Evolutionary conservation across 345 rosid genomes (phyloP), one percentile per base, ranked within the genome.

Genomic region (Brassica juncea): DNA sequence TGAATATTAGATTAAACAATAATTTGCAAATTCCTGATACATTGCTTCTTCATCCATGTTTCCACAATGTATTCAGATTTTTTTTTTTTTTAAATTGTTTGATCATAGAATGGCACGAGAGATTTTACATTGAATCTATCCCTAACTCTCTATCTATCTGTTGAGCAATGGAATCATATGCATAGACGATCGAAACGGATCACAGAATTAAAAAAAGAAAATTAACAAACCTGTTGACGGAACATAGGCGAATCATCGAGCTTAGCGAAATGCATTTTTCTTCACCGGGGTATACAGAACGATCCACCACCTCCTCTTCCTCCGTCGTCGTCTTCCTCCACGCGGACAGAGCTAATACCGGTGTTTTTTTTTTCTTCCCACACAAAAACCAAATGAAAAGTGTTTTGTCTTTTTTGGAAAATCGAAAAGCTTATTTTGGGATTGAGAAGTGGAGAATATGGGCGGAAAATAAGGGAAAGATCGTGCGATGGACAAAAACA

Each of bases 181-280:
- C 32, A 21, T 59, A 66, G 47, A 72, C 37, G 72, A 52, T 52
- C 58, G 21, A 52, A 72, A 55, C 72, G 19, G 44, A 65, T 27
- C 30, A 44, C 23, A 72, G 0, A 73, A 6, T 15, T 12, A 62
- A 75, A 12, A 8, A 27, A 4, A 1, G 0, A 49, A 54, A 19
- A 16, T 7, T 5, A 16, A 55, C 9, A 30, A 71, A 91, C 94
- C 97, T 91, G 91, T 72, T 89, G 97, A 49, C 97, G 88, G 66
- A 91, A 86, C 97, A 91, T 91, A 44, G 97, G 97, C 35, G 97
- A 89, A 83, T 91, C 97, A 69, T 91, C 97, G 68, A 91, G 97
- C 81, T 85, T 88, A 4, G 91, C 10, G 87, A 91, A 91, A 70
- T 86, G 83, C 97, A 91, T 49, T 12, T 47, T 91, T 37, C 11